Conservation (phyloP, 805 yeast species). For the Komagataella kurtzmanii region DNA sequence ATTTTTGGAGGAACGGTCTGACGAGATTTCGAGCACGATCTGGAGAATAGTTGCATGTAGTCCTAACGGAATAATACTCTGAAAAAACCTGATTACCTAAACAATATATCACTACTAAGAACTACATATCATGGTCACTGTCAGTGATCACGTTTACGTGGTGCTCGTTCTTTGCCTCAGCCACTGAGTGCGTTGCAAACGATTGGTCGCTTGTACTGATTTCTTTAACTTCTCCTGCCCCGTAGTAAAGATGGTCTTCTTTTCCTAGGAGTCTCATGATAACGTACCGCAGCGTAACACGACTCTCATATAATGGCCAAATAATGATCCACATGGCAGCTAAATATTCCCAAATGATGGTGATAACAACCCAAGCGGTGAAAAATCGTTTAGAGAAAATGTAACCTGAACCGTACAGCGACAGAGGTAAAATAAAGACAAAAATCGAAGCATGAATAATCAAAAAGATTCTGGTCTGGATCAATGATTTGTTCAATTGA, state of each 20-base stretch:
- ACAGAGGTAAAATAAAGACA: conserved; percentile 16
- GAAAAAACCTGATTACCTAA: neutral
- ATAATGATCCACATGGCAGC: conserved; percentile 18
- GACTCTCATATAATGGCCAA: conserved; percentile 20
- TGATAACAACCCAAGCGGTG: conserved; percentile 19
- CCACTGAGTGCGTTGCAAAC: neutral
- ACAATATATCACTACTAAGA: neutral
- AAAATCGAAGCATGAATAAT: conserved; percentile 11
- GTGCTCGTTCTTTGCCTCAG: neutral
- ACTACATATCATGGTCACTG: neutral
- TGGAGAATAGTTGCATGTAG: neutral
- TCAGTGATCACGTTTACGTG: neutral
- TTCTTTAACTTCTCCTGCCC: neutral
- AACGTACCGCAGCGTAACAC: conserved; percentile 9
- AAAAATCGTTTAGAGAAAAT: conserved; percentile 18
- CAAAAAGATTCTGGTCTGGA: conserved; percentile 10
- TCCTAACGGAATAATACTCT: neutral
- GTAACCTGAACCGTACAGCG: conserved; percentile 19
- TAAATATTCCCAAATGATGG: conserved; percentile 18
- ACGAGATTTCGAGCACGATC: neutral
- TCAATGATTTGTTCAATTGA: conserved; percentile 12
- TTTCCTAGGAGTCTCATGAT: conserved; percentile 8
- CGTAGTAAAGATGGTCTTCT: conserved; percentile 1
- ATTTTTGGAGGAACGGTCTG: neutral
- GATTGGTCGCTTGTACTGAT: neutral